phyloP scores from a whole-genome alignment of 2,329 filamentous ascomycete species.

The Immersiporthe knoxdaviesiana region DNA sequence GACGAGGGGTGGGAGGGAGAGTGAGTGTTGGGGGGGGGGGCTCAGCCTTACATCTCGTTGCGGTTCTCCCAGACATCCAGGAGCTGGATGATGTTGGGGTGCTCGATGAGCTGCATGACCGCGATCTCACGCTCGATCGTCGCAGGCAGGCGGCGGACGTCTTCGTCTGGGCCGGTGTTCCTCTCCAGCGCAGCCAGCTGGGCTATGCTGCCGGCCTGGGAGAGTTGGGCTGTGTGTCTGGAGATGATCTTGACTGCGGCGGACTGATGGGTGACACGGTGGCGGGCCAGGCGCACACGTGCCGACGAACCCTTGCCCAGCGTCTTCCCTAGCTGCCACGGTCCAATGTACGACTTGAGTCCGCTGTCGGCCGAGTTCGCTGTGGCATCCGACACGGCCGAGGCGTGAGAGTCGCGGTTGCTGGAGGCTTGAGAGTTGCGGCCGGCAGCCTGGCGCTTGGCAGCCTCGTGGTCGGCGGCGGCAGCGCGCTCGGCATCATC shows the following conservation, averaged over 20 bases:
- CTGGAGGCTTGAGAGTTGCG: too few species aligned
- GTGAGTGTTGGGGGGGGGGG: too few species aligned
- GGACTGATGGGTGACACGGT: slow-evolving; percentile 75
- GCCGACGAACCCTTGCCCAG: slow-evolving; percentile 90
- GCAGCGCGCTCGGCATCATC: too few species aligned
- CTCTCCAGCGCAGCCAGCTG: slow-evolving; percentile 75
- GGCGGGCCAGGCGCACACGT: slow-evolving; percentile 82
- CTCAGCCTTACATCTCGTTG: slow-evolving; percentile 79
- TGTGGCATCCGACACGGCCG: slow-evolving; percentile 41
- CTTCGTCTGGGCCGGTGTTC: slow-evolving; percentile 58
- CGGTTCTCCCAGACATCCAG: slow-evolving; percentile 99
- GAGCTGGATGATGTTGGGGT: slow-evolving; percentile 90
- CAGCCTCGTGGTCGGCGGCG: too few species aligned
- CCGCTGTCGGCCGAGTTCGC: slow-evolving; percentile 38
- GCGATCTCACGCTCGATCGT: slow-evolving; percentile 94
- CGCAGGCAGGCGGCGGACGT: slow-evolving; percentile 75
- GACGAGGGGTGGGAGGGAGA: too few species aligned
- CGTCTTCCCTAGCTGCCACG: slow-evolving; percentile 89
- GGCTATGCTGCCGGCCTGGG: slow-evolving; percentile 83
- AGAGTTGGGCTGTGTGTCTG: slow-evolving; percentile 76
- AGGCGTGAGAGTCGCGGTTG: slow-evolving; percentile 45
- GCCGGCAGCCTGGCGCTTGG: too few species aligned
- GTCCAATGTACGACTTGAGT: slow-evolving; percentile 78
- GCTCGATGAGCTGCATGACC: slow-evolving; percentile 94
- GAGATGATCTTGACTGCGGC: slow-evolving; percentile 97